Base-by-base conservation (phyloP, 2,329 filamentous ascomycete species). In the Aspergillus niger region DNA sequence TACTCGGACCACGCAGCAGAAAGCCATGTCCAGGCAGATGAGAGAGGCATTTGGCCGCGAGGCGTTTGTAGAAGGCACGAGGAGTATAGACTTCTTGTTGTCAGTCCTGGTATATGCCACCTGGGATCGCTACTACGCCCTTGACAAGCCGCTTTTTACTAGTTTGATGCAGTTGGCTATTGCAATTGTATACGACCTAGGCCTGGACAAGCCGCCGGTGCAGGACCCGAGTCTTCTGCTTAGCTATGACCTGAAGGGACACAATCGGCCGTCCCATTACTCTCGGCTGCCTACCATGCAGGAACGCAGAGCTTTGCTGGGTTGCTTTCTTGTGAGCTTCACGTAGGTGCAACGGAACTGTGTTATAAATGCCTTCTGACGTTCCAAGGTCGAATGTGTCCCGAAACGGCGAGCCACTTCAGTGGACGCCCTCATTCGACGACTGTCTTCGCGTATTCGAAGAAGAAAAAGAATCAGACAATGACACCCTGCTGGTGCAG, bases 401-500 rank as follows among this genome's bases (percentile, higher is more conserved):
- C 8, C 38, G 56, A 11, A 58, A 47, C 43, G 56, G 56, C 0
- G 56, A 58, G 20, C 51, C 48, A n/a, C 41, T 58, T 13, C 28
- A 38, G n/a, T 58, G 56, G 56, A 58, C 49, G 8, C 24, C 56
- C 8, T 47, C 36, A 17, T 58, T 32, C 4, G 56, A 58, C 24
- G 32, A 53, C n/a, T 58, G 48, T 38, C 17, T 58, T 22, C 56
- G 39, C 8, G 17, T 28, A 7, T 26, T 58, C 7, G 49, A 58
- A 17, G 49, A 54, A 10, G n/a, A 39, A 24, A 58, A 53, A 1
- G 56, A 58, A 58, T 53, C n/a, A 11, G 10, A 3, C 22, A 26
- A 48, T 2, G 56, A 58, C 15, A 15, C 24, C 8, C 17, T 58
- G 11, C 49, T 58, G 15, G 30, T 48, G 17, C 56, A 58, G 15